Conservation (phyloP, 2,329 filamentous ascomycete genomes). For the Claviceps sp. region DNA sequence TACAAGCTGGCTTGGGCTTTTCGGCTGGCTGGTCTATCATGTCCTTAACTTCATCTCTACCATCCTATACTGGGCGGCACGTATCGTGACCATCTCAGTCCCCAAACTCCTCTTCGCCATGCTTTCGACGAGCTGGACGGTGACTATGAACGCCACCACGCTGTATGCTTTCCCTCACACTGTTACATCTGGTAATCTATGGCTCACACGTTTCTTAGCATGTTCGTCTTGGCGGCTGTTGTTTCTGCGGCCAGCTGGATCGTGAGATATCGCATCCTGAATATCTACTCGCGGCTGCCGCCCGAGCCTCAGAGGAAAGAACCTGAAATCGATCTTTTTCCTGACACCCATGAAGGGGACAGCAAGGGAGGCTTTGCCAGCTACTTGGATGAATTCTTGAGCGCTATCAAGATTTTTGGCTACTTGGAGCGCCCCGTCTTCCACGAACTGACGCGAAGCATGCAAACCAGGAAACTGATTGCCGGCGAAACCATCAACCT, state of each 20-base stretch:
- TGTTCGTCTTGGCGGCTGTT: slow-evolving; percentile 63
- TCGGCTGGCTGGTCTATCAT: slow-evolving; percentile 41
- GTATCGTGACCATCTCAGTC: slow-evolving; percentile 75
- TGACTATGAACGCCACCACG: slow-evolving; percentile 98
- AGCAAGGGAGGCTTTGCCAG: slow-evolving; percentile 86
- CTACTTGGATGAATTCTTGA: slow-evolving; percentile 94
- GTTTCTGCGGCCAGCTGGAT: slow-evolving; percentile 87
- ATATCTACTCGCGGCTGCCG: slow-evolving; percentile 89
- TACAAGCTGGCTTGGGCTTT: slow-evolving; percentile 43
- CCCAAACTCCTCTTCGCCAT: slow-evolving; percentile 82
- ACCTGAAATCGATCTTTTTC: slow-evolving; percentile 87
- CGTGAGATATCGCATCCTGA: slow-evolving; percentile 86
- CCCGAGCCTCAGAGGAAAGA: slow-evolving; percentile 94
- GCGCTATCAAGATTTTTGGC: slow-evolving; percentile 97
- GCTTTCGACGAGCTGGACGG: slow-evolving; percentile 84
- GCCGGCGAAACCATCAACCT: slow-evolving; percentile 89
- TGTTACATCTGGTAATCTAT: background rate
- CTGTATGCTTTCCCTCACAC: slow-evolving; percentile 41
- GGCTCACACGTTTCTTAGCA: slow-evolving; percentile 28
- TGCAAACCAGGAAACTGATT: slow-evolving; percentile 95
- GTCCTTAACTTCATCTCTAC: slow-evolving; percentile 42
- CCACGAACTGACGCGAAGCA: slow-evolving; percentile 90
- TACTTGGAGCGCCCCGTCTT: slow-evolving; percentile 95
- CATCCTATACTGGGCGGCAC: slow-evolving; percentile 65
- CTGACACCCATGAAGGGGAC: slow-evolving; percentile 80